Base-by-base conservation (phyloP, 1,284 basidiomycete genomes). In the Melampsora larici-populina region DNA sequence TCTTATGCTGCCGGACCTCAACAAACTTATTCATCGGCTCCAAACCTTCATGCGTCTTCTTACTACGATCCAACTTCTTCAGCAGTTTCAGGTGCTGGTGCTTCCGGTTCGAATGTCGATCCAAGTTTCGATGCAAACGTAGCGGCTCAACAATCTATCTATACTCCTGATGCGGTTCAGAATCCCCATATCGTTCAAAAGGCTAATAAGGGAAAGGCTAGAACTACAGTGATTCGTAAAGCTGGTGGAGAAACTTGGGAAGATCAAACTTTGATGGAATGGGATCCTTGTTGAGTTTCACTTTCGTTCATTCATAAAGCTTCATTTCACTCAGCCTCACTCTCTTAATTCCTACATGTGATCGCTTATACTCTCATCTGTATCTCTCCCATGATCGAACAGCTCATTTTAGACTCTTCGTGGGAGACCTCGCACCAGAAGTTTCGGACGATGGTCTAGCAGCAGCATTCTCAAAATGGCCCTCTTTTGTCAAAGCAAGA, bases 321-420 rank as follows among this genome's bases (percentile, higher is more conserved):
- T 70, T 31, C 31, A 9, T 33, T 31, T 33, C 62, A 46, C 11
- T 15, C 51, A 40, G 9, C n/a, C 36, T 31, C 17, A 40, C 67
- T 11, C 24, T 79, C 36, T 63, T 78, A 13, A 36, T 33, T 40
- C 58, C 36, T n/a, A 11, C 21, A 21, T 13, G 70, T 11, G 17
- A 29, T 51, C 1, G 17, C 24, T 17, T 70, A 26, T 29, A 62
- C 80, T 31, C 65, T 65, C 63, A 21, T 36, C 63, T 58, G 33
- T 69, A 76, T 46, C 13, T 2, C 72, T 78, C 49, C 80, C 70
- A n/a, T 77, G 26, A 48, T 8, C 43, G 18, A 70, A 24, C 81
- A 97, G 93, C 92, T 17, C 99, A 97, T 93, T 99, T 97, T 86
- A 90, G 97, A 40, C 86, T 99, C 64, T 99, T 99, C 82, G 94